phyloP scores from a whole-genome alignment of 2,329 filamentous ascomycete species.

The Verticillium albo-atrum region DNA sequence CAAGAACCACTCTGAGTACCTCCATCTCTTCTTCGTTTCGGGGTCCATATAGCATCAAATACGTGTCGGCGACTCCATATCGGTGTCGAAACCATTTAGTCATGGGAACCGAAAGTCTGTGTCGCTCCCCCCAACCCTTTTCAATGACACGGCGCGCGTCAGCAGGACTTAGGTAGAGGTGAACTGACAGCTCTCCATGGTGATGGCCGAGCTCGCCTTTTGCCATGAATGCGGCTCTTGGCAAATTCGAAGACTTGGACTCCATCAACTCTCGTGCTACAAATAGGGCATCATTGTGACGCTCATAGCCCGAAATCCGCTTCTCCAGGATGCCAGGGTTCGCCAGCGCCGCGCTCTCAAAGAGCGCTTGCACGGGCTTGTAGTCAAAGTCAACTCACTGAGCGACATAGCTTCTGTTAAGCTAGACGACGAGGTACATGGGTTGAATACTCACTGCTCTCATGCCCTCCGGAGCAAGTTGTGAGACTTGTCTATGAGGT shows the following conservation, averaged over 20 bases:
- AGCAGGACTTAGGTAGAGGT: conserved; percentile 29
- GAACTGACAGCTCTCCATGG: conserved; percentile 33
- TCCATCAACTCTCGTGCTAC: background rate
- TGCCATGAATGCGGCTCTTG: background rate
- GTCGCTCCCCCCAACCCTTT: conserved; percentile 35
- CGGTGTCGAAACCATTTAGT: background rate
- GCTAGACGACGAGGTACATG: too few relatives aligned
- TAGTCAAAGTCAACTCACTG: background rate
- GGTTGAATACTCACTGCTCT: background rate
- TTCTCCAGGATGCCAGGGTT: conserved; percentile 23
- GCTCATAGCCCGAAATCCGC: conserved; percentile 25
- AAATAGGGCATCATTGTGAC: conserved; percentile 22
- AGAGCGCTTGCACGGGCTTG: conserved; percentile 6
- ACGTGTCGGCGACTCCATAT: conserved; percentile 19
- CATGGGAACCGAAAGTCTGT: conserved; percentile 24
- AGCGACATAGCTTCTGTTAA: too few relatives aligned
- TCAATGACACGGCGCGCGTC: conserved; percentile 29
- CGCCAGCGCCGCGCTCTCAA: conserved; percentile 10
- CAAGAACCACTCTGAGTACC: conserved; percentile 8
- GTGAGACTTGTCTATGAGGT: conserved; percentile 8
- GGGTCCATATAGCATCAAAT: conserved; percentile 36
- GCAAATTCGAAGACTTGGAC: background rate
- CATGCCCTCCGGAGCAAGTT: conserved; percentile 9
- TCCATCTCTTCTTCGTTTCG: conserved; percentile 28
- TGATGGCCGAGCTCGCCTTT: conserved; percentile 31